phyloP scores from a whole-genome alignment of 768 basidiomycete species.

The Pleurotus platypus region DNA sequence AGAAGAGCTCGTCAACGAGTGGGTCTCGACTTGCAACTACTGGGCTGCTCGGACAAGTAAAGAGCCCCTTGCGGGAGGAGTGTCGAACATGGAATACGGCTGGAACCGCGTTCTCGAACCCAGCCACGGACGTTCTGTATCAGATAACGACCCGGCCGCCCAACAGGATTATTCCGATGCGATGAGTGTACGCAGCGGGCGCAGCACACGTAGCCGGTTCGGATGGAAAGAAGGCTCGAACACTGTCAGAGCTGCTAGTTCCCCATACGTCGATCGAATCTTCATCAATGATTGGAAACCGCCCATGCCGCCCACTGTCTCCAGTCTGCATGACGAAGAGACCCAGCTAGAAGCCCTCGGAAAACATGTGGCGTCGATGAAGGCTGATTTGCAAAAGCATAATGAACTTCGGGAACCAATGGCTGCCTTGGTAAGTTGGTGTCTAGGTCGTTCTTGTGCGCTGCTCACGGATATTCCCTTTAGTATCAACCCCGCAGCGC shows the following conservation, averaged over 20 bases:
- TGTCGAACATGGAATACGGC: slow-evolving; percentile 99
- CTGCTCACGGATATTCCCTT: not conserved
- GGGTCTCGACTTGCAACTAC: slow-evolving; percentile 99
- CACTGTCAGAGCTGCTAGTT: slow-evolving; percentile 60
- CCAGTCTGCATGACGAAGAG: slow-evolving; percentile 90
- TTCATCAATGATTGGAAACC: slow-evolving; percentile 93
- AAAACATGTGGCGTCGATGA: slow-evolving; percentile 74
- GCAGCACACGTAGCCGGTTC: slow-evolving; percentile 72
- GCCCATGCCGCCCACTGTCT: slow-evolving; percentile 77
- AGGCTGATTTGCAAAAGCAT: slow-evolving; percentile 78
- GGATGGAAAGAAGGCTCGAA: slow-evolving; percentile 66
- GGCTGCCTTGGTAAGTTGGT: slow-evolving; percentile 59
- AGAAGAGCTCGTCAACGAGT: slow-evolving; percentile 97
- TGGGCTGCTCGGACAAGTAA: slow-evolving; percentile 97
- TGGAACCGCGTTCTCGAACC: slow-evolving; percentile 80
- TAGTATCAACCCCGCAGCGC: slow-evolving; percentile 79
- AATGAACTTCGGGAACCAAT: slow-evolving; percentile 83
- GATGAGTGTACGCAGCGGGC: slow-evolving; percentile 71
- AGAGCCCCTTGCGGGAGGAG: slow-evolving; percentile 92
- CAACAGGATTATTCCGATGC: slow-evolving; percentile 57
- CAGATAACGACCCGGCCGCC: slow-evolving; percentile 51
- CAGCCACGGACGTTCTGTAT: slow-evolving; percentile 47
- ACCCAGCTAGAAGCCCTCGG: slow-evolving; percentile 85
- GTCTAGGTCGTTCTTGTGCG: too few species aligned
- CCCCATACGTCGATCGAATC: slow-evolving; percentile 75